Percentiles rank a stretch among this genome's conserved stretches.
phyloP scores from a whole-genome alignment of 768 basidiomycete species.

The Clitopilus hobsonii region DNA sequence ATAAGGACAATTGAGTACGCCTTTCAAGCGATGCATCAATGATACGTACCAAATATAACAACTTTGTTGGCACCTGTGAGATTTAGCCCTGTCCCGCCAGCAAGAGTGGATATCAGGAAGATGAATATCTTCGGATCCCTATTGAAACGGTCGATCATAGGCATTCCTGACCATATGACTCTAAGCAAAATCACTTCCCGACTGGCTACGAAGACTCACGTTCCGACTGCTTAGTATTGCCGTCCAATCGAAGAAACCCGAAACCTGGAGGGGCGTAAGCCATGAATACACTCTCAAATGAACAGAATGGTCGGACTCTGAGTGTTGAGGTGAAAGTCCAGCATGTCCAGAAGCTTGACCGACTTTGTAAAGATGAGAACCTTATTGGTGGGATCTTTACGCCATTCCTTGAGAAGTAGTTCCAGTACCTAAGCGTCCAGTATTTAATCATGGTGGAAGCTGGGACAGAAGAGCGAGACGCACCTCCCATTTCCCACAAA shows the following conservation, averaged over 20 bases:
- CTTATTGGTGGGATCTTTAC: constrained; percentile 67
- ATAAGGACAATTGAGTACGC: not conserved
- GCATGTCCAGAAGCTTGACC: constrained; percentile 83
- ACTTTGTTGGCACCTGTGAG: constrained; percentile 90
- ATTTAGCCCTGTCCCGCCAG: constrained; percentile 90
- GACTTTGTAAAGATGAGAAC: constrained; percentile 93
- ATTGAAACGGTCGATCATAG: constrained; percentile 82
- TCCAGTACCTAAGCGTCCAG: constrained; percentile 59
- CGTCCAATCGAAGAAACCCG: constrained; percentile 73
- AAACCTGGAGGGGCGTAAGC: constrained; percentile 29
- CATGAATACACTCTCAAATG: not conserved
- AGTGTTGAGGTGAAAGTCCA: constrained; percentile 68
- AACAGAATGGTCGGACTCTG: constrained; percentile 33
- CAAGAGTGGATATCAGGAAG: constrained; percentile 87
- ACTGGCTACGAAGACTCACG: constrained; percentile 33
- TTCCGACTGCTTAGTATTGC: constrained; percentile 60
- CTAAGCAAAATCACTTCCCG: not conserved
- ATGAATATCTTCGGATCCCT: constrained; percentile 66
- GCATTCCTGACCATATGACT: constrained; percentile 60
- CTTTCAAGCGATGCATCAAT: constrained; percentile 3
- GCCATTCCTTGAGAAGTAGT: constrained; percentile 60
- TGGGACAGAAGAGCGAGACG: constrained; percentile 16
- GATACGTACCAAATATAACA: constrained; percentile 71
- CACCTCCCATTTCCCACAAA: constrained; percentile 86
- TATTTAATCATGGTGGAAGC: not conserved